Base-by-base conservation (phyloP, 2,329 filamentous ascomycete genomes). In the Fusarium nisikadoi region DNA sequence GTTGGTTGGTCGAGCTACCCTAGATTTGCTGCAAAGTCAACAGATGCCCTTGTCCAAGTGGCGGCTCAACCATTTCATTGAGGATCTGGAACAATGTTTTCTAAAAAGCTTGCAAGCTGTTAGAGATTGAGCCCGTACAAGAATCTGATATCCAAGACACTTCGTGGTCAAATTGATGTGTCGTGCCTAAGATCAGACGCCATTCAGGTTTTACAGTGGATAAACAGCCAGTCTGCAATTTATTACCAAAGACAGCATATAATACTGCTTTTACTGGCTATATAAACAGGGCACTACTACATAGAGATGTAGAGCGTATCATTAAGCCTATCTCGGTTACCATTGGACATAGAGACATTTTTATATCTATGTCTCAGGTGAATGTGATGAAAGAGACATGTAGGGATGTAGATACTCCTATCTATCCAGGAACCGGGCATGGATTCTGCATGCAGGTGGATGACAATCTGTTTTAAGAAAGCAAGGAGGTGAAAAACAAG, bases 301-400 rank as follows among this genome's bases (percentile, higher is more conserved):
- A 19, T 2, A 4, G 0, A 12, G 27, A 47, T 0, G 27, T 6
- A n/a, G 27, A 29, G 9, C 2, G 3, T n/a, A 31, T 47, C 11
- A 0, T 3, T 5, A 29, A 16, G 7, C 45, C 27, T 47, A 9
- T 47, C 0, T 47, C 45, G 3, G 27, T 47, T 3, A 19, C 19
- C 0, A 29, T 47, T 3, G 27, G 45, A 16, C 27, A 47, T 10
- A 31, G 14, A 10, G 13, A 47, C 5, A 31, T 4, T 4, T 0
- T 47, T 3, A 31, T 0, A 0, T n/a, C 45, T 0, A 47, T 47
- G 13, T 29, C 45, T 47, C 45, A n/a, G 45, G 13, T 47, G 0
- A n/a, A 31, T 47, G 4, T 47, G 9, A 47, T 31, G 9, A 29
- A 31, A 31, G 19, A 47, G 2, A 2, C 3, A n/a, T 29, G 27